These are phyloP conservation scores for Dalechampia spathulata DNA, from an alignment of 441 rosid species.

Conservation along the genomic window DNA sequence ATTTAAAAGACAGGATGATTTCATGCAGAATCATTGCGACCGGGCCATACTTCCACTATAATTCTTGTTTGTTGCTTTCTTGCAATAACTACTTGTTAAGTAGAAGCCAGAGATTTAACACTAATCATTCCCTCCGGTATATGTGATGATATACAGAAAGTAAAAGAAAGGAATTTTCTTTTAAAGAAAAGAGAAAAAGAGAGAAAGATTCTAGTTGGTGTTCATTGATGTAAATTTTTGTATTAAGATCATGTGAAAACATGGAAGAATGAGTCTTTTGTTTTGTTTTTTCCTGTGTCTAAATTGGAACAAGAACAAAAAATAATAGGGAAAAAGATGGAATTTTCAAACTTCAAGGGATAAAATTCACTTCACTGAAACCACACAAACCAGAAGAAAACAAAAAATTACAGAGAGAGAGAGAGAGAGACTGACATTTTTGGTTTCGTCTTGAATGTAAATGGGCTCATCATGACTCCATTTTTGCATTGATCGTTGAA, in stretches of 20 bases:
- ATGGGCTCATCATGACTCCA: conserved; percentile 64
- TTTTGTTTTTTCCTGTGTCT: conserved; percentile 22
- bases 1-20: conserved; percentile 39
- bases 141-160: no score
- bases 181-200: not conserved
- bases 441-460: conserved; percentile 80
- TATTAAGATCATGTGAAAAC: not conserved
- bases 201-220: not conserved
- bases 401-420: not conserved
- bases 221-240: not conserved
- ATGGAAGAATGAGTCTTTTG: conserved; percentile 5
- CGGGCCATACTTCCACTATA: conserved; percentile 24
- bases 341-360: conserved; percentile 23
- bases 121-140: no score
- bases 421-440: conserved; percentile 41
- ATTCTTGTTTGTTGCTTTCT: conserved; percentile 21
- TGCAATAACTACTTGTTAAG: no score
- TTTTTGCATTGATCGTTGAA: conserved; percentile 59
- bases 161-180: no score
- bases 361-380: conserved; percentile 6
- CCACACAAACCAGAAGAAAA: not conserved
- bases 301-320: conserved; percentile 1
- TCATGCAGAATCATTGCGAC: conserved; percentile 33
- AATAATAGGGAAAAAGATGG: not conserved
- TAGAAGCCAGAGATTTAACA: no score